Percentiles rank a stretch among this genome's conserved stretches.
phyloP scores from a whole-genome alignment of 306 rosid species.

The Quercus suber region DNA sequence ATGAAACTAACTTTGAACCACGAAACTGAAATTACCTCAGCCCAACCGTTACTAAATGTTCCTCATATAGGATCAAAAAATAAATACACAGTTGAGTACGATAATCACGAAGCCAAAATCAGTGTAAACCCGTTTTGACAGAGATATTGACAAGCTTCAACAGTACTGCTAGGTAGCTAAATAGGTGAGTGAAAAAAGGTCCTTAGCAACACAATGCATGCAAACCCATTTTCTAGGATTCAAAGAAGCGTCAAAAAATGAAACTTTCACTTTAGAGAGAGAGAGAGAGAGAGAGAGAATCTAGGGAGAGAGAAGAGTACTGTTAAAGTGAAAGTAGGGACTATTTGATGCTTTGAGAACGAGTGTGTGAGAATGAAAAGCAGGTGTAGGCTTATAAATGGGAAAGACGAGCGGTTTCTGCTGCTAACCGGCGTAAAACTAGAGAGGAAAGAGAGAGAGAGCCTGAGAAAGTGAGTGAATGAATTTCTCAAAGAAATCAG shows the following conservation, averaged over 20 bases:
- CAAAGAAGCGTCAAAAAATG: neutral
- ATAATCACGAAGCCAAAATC: slow-evolving; percentile 23
- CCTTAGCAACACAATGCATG: slow-evolving; percentile 42
- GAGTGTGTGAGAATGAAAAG: neutral
- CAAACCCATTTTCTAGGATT: slow-evolving; percentile 23
- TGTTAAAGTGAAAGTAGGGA: slow-evolving; percentile 1
- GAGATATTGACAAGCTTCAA: neutral
- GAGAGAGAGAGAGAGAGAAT: neutral
- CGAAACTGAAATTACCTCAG: slow-evolving; percentile 32
- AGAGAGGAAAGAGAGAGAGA: slow-evolving; percentile 20
- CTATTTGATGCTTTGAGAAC: neutral
- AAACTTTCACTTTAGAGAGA: slow-evolving; percentile 3
- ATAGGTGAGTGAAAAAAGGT: neutral
- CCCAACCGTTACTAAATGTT: slow-evolving; percentile 39
- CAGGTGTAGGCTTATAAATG: slow-evolving; percentile 35
- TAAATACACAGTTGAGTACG: neutral
- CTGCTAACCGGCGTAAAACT: slow-evolving; percentile 53
- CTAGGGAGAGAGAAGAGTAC: neutral
- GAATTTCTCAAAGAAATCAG: no score
- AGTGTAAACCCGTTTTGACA: neutral
- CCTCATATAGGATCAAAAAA: neutral
- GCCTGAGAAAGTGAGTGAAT: neutral
- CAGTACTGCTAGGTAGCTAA: neutral
- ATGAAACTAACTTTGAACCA: slow-evolving; percentile 14
- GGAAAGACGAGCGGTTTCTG: slow-evolving; percentile 37